Evolutionary conservation across 106 monocot genomes (phyloP).

Genomic region (Hemerocallis citrina): DNA sequence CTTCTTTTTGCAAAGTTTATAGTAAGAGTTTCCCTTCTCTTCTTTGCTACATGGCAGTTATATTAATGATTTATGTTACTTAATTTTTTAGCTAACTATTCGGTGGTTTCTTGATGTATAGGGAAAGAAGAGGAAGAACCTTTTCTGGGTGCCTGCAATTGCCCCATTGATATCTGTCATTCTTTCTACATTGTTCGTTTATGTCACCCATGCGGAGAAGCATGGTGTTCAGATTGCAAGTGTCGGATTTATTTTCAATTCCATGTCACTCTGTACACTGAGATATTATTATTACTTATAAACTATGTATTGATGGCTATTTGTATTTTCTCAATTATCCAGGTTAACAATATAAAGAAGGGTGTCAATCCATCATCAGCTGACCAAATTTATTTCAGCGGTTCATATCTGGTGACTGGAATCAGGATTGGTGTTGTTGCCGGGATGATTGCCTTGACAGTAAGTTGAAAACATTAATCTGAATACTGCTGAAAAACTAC

Average conservation of each 20-base stretch:
- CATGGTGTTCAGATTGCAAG: conserved; percentile 73
- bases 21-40: conserved; percentile 25
- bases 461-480: too few species aligned
- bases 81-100: background rate
- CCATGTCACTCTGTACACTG: too few species aligned
- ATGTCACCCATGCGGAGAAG: conserved; percentile 53
- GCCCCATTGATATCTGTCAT: conserved; percentile 67
- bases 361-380: conserved; percentile 81
- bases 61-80: background rate
- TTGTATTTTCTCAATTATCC: background rate
- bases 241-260: conserved; percentile 3
- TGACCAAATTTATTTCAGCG: conserved; percentile 48
- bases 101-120: conserved; percentile 3
- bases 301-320: too few species aligned
- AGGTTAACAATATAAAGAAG: conserved; percentile 56
- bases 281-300: too few species aligned
- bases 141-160: conserved; percentile 80
- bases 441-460: conserved; percentile 75
- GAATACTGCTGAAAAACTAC: too few species aligned
- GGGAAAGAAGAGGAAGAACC: conserved; percentile 66
- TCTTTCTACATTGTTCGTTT: conserved; percentile 57
- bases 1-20: conserved; percentile 54
- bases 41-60: background rate
- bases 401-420: conserved; percentile 42
- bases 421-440: conserved; percentile 59